phyloP scores from a whole-genome alignment of 2,329 filamentous ascomycete genomes.

The Aspergillus japonicus region DNA sequence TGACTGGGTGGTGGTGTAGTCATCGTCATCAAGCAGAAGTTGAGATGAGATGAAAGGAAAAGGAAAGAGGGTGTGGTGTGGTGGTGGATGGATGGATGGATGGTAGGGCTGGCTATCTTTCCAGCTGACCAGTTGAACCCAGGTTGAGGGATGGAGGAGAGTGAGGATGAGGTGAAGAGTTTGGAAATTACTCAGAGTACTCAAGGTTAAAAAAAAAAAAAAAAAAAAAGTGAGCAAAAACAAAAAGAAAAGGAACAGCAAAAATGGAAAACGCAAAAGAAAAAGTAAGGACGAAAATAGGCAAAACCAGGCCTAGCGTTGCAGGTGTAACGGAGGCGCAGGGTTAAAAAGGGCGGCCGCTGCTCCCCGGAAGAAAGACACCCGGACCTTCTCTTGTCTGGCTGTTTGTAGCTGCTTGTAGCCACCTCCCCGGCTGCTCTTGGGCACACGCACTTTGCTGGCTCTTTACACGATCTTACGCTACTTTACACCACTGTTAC shows the following conservation, averaged over 20 bases:
- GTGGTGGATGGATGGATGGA: too few relatives aligned
- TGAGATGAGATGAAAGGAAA: neutral
- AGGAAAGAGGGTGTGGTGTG: neutral
- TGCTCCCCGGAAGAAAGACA: conserved; percentile 19
- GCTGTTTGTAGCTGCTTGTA: conserved; percentile 6
- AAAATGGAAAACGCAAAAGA: conserved; percentile 3
- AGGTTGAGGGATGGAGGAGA: neutral
- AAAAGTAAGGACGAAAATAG: neutral
- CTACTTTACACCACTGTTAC: neutral
- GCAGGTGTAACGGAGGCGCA: conserved; percentile 19
- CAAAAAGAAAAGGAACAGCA: neutral
- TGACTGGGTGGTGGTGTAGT: neutral
- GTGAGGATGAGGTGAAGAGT: neutral
- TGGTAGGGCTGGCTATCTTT: neutral
- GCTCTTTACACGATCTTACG: neutral
- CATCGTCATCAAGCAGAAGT: neutral
- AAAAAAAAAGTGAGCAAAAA: conserved; percentile 1
- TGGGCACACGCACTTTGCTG: conserved; percentile 21
- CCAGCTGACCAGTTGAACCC: neutral
- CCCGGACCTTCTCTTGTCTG: conserved; percentile 18
- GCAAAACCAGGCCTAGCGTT: conserved; percentile 22
- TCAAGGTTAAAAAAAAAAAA: neutral
- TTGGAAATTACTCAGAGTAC: neutral
- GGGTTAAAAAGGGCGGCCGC: conserved; percentile 40
- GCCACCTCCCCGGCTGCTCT: conserved; percentile 13